phyloP scores from a whole-genome alignment of 2,329 filamentous ascomycete genomes.

The Aspergillus aculeatus region DNA sequence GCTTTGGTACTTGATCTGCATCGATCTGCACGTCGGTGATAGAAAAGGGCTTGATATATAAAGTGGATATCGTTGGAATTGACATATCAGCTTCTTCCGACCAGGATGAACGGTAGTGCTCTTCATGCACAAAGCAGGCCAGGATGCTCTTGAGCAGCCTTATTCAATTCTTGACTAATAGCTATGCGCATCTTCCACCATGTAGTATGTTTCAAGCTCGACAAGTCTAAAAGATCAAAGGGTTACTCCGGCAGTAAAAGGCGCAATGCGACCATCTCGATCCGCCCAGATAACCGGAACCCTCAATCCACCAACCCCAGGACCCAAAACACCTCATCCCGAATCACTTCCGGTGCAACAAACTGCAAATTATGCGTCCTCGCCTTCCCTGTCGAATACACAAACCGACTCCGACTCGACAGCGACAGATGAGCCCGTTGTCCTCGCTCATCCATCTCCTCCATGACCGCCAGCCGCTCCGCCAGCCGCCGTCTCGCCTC shows the following conservation, averaged over 20 bases:
- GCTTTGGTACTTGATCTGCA: conserved; percentile 64
- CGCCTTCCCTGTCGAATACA: background rate
- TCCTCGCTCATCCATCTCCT: background rate
- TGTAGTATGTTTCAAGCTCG: too few species aligned
- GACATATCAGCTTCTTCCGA: background rate
- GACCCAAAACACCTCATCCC: conserved; percentile 1
- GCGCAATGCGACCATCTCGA: too few species aligned
- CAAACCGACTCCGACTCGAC: background rate
- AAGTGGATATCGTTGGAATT: too few species aligned
- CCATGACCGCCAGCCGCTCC: background rate
- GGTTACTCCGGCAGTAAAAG: too few species aligned
- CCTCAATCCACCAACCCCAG: background rate
- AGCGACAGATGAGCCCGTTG: background rate
- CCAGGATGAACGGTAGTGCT: background rate
- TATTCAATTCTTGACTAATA: too few species aligned
- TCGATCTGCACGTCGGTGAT: conserved; percentile 63
- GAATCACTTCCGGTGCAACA: background rate
- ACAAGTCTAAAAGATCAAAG: too few species aligned
- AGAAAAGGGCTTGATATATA: too few species aligned
- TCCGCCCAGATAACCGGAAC: too few species aligned
- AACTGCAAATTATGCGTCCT: conserved; percentile 1
- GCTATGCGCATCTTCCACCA: too few species aligned
- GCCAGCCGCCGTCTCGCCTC: background rate
- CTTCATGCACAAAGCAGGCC: background rate
- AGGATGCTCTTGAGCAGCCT: background rate